Evolutionary conservation across 2,329 filamentous ascomycete genomes (phyloP).

Genomic region (Colletotrichum australisinense): DNA sequence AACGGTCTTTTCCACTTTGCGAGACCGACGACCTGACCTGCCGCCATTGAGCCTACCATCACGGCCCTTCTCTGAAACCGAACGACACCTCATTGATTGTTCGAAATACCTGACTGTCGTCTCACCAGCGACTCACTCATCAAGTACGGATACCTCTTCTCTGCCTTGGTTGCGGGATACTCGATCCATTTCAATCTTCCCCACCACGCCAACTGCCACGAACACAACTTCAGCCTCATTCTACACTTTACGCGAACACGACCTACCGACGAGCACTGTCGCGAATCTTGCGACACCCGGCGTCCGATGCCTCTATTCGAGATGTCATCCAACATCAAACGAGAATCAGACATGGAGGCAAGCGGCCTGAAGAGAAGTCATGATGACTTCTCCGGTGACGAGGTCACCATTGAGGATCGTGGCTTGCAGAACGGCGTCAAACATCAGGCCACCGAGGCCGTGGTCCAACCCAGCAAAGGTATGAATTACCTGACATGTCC

Average conservation of each 20-base stretch:
- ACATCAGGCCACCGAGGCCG: slow-evolving; percentile 24
- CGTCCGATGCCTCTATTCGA: slow-evolving; percentile 59
- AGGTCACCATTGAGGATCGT: slow-evolving; percentile 38
- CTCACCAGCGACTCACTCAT: background rate
- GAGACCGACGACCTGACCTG: slow-evolving; percentile 1
- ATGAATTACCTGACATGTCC: background rate
- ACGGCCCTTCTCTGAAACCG: background rate
- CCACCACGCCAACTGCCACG: background rate
- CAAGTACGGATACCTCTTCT: too few species aligned
- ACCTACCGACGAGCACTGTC: background rate
- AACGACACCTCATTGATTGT: background rate
- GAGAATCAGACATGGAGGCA: slow-evolving; percentile 49
- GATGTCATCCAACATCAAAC: slow-evolving; percentile 59
- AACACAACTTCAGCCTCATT: background rate
- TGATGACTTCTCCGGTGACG: slow-evolving; percentile 54
- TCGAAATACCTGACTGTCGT: background rate
- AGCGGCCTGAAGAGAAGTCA: slow-evolving; percentile 58
- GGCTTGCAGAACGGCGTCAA: slow-evolving; percentile 27
- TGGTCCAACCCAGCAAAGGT: slow-evolving; percentile 25
- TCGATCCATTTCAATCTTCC: background rate
- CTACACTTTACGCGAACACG: background rate
- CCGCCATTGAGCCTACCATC: background rate
- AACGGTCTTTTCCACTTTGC: slow-evolving; percentile 15
- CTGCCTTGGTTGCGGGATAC: background rate
- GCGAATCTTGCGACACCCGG: slow-evolving; percentile 11